These are phyloP conservation scores for Neurospora discreta DNA, from an alignment of 495 filamentous ascomycete species.

Conservation along the genomic window DNA sequence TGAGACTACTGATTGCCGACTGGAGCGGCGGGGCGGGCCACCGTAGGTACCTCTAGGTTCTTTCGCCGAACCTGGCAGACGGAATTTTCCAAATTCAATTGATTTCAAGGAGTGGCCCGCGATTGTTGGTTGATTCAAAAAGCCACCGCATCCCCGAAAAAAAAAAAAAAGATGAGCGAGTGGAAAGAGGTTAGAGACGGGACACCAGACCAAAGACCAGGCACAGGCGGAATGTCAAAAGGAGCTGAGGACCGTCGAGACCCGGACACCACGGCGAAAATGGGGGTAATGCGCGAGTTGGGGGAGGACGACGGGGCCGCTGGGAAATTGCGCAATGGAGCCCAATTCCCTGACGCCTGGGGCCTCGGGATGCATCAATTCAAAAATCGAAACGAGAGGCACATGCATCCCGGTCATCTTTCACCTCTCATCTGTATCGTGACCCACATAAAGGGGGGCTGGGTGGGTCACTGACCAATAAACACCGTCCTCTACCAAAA, in stretches of 20 bases:
- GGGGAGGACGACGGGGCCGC: background rate
- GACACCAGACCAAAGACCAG: background rate
- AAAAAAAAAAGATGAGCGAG: background rate
- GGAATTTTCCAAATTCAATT: background rate
- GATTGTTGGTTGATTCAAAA: background rate
- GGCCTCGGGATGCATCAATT: background rate
- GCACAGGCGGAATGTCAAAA: background rate
- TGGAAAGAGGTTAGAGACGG: background rate
- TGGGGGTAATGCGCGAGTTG: background rate
- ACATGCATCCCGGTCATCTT: background rate
- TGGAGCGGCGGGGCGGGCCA: background rate
- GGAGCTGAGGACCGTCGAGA: background rate
- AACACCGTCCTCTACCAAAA: slow-evolving; percentile 2
- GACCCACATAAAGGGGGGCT: slow-evolving; percentile 4
- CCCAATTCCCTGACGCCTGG: background rate
- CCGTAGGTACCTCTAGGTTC: background rate
- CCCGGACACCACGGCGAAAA: background rate
- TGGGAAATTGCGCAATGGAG: background rate
- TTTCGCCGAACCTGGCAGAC: background rate
- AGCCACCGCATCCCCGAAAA: background rate
- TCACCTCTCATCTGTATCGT: slow-evolving; percentile 4
- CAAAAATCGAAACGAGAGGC: background rate
- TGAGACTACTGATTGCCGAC: background rate
- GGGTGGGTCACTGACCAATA: slow-evolving; percentile 11
- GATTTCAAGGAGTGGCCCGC: background rate